Conservation (phyloP, 164 flowering plant species). For the Hamamelis virginiana region DNA sequence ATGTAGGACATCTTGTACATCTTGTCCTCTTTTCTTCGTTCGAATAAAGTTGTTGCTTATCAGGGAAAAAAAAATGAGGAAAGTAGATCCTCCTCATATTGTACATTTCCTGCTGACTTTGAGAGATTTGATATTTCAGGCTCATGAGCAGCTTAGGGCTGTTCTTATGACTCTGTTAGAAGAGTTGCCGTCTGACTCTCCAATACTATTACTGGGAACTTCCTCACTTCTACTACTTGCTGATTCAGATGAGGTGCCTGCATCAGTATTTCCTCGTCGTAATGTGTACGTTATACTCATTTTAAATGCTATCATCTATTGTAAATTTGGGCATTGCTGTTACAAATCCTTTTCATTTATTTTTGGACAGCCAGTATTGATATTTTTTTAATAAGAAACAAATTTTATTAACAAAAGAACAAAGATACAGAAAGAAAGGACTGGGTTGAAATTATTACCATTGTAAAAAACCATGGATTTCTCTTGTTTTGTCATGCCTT, state of each 20-base stretch:
- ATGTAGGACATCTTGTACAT: too few species aligned
- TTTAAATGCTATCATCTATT: conserved; percentile 1
- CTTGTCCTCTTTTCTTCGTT: too few species aligned
- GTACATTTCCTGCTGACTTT: too few species aligned
- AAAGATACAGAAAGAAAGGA: too few species aligned
- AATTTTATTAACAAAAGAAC: too few species aligned
- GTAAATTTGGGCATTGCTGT: not conserved
- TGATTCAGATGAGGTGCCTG: conserved; percentile 40
- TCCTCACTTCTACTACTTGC: conserved; percentile 40
- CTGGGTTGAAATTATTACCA: not conserved
- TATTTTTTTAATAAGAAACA: not conserved
- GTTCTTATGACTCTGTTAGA: conserved; percentile 81
- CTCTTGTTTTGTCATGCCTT: not conserved
- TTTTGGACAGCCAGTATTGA: not conserved
- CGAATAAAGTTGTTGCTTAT: too few species aligned
- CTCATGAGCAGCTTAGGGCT: conserved; percentile 94
- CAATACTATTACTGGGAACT: conserved; percentile 82
- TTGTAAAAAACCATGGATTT: not conserved
- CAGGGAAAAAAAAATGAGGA: too few species aligned
- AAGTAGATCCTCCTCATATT: too few species aligned
- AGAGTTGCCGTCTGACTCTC: conserved; percentile 88
- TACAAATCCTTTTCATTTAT: not conserved
- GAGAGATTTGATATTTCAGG: conserved; percentile 45
- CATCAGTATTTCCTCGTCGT: conserved; percentile 62
- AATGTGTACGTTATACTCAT: conserved; percentile 61